phyloP scores from a whole-genome alignment of 306 rosid genomes.

The Rosa multiflora region DNA sequence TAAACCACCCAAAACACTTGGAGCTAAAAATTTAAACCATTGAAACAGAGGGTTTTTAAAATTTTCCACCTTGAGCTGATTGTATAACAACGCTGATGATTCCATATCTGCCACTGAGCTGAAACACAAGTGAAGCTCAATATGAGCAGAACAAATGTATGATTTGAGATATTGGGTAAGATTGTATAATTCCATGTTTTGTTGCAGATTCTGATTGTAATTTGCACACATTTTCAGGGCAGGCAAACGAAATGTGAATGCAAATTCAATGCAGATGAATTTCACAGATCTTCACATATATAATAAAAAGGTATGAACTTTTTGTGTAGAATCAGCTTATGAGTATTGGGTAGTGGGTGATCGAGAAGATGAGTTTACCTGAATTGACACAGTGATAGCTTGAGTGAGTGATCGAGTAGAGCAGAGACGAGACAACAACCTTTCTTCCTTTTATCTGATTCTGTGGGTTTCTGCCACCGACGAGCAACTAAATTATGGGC shows the following conservation, averaged over 20 bases:
- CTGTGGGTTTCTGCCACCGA: neutral
- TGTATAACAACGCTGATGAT: constrained; percentile 34
- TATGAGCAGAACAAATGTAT: neutral
- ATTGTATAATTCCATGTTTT: neutral
- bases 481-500: neutral
- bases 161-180: neutral
- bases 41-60: neutral
- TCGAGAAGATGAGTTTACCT: constrained; percentile 9
- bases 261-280: neutral
- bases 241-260: neutral
- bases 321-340: neutral
- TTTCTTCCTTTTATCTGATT: neutral
- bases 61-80: constrained; percentile 42
- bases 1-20: constrained; percentile 7
- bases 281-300: neutral
- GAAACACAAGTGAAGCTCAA: neutral
- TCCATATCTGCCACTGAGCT: constrained; percentile 37
- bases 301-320: neutral
- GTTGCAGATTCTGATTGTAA: neutral
- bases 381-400: neutral
- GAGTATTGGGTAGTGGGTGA: neutral
- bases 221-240: neutral
- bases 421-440: neutral
- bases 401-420: neutral
- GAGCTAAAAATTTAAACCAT: neutral